phyloP scores from a whole-genome alignment of 805 yeast species.

The Isabelozyma heimii region DNA sequence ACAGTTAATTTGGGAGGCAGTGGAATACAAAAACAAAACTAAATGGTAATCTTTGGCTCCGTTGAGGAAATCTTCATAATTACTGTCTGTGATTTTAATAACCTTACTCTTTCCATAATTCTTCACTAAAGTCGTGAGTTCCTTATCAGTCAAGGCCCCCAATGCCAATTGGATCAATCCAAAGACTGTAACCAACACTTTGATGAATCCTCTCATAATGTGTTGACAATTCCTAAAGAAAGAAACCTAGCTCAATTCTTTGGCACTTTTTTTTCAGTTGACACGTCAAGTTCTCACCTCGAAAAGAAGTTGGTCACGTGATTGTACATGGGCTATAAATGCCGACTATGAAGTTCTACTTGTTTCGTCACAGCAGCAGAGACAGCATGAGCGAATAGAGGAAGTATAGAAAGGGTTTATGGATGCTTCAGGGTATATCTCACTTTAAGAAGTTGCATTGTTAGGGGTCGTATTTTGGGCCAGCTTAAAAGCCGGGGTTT shows the following conservation, averaged over 20 bases:
- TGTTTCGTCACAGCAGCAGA: too few relatives aligned
- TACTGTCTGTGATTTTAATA: constrained; percentile 51
- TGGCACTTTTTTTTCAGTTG: background rate
- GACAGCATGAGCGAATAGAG: too few relatives aligned
- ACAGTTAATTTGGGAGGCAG: constrained; percentile 73
- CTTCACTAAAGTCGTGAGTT: constrained; percentile 16
- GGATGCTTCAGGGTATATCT: too few relatives aligned
- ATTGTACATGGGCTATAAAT: too few relatives aligned
- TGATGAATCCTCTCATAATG: background rate
- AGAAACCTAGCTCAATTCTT: background rate
- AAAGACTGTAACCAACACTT: background rate
- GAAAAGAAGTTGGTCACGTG: background rate
- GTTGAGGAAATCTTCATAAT: constrained; percentile 52
- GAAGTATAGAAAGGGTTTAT: too few relatives aligned
- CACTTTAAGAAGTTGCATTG: too few relatives aligned
- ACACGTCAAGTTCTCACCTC: background rate
- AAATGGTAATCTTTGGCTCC: constrained; percentile 71
- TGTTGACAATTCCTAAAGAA: background rate
- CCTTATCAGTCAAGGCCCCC: constrained; percentile 22
- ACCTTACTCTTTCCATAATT: constrained; percentile 16
- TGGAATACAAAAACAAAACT: constrained; percentile 70
- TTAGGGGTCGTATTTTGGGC: too few relatives aligned
- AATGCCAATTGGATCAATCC: constrained; percentile 11
- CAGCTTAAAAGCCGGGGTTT: too few relatives aligned
- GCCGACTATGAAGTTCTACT: too few relatives aligned